phyloP scores from a whole-genome alignment of 2,329 filamentous ascomycete genomes.

The Alternaria rosae region DNA sequence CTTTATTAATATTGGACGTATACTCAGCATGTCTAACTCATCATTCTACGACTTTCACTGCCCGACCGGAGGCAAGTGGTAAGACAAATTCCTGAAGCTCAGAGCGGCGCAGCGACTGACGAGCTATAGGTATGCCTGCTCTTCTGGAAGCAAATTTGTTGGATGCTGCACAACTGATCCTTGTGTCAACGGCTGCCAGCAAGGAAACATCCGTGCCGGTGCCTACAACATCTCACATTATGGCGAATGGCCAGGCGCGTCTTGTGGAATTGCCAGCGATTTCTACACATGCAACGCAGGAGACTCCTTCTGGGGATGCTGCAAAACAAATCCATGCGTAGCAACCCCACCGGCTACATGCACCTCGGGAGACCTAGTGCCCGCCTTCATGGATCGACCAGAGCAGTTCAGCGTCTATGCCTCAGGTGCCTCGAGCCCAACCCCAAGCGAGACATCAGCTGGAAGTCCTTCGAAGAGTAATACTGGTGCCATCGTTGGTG shows the following conservation, averaged over 20 bases:
- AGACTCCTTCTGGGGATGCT: conserved; percentile 23
- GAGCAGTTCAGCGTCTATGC: conserved; percentile 29
- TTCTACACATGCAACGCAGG: conserved; percentile 49
- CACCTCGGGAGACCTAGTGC: conserved; percentile 32
- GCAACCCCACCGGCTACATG: conserved; percentile 32
- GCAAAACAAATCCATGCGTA: conserved; percentile 47
- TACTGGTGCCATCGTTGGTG: conserved; percentile 38
- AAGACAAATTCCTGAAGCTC: background rate
- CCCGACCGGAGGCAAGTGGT: conserved; percentile 33
- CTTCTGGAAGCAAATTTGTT: conserved; percentile 44
- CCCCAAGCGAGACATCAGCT: background rate
- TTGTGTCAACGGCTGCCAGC: conserved; percentile 48
- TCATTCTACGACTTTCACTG: conserved; percentile 31
- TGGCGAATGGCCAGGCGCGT: conserved; percentile 42
- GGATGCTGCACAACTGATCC: conserved; percentile 52
- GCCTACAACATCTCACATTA: conserved; percentile 45
- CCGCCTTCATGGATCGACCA: conserved; percentile 33
- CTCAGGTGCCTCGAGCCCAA: background rate
- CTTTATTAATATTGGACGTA: background rate
- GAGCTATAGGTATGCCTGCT: conserved; percentile 32
- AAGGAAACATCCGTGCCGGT: conserved; percentile 41
- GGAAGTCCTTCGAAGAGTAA: conserved; percentile 12
- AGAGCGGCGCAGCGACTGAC: conserved; percentile 9
- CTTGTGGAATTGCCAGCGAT: conserved; percentile 34
- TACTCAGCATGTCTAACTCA: conserved; percentile 10